Evolutionary conservation across 2,329 filamentous ascomycete species (phyloP).

Genomic region (Laburnicola sp.): DNA sequence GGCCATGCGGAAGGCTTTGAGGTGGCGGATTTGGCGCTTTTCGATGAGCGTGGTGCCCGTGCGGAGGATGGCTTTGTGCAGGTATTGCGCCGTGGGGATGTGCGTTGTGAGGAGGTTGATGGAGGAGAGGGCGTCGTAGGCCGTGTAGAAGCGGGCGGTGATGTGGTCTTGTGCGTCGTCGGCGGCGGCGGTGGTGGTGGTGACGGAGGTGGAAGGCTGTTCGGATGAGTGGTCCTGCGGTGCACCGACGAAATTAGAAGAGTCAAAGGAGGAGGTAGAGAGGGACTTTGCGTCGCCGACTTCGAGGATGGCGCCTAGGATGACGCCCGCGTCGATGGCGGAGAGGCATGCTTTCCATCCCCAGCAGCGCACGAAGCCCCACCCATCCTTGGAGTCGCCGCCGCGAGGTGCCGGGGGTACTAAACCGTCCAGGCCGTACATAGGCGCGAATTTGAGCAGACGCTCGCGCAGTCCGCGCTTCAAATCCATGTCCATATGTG

Average conservation of each 20-base stretch:
- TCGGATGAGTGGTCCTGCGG: conserved; percentile 28
- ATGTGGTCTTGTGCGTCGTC: conserved; percentile 50
- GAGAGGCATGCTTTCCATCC: conserved; percentile 94
- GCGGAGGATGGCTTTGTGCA: conserved; percentile 89
- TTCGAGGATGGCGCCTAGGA: conserved; percentile 89
- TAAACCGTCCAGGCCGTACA: conserved; percentile 92
- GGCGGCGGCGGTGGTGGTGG: conserved; percentile 1
- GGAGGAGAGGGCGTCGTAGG: conserved; percentile 58
- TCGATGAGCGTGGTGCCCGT: conserved; percentile 89
- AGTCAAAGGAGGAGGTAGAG: conserved; percentile 36
- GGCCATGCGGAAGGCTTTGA: conserved; percentile 91
- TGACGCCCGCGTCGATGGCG: conserved; percentile 90
- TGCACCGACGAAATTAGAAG: conserved; percentile 32
- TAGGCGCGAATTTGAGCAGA: conserved; percentile 84
- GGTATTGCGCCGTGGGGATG: conserved; percentile 80
- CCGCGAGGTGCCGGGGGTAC: conserved; percentile 70
- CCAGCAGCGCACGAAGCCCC: conserved; percentile 97
- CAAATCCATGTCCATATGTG: conserved; percentile 97
- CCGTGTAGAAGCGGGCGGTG: conserved; percentile 59
- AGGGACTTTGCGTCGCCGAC: conserved; percentile 67
- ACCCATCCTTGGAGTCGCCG: conserved; percentile 79
- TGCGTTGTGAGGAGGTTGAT: conserved; percentile 74
- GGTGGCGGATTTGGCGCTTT: conserved; percentile 90
- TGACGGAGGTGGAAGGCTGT: conserved; percentile 16
- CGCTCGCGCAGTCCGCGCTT: conserved; percentile 85